Percentiles rank a stretch among this genome's conserved stretches.
Evolutionary conservation across 345 rosid genomes (phyloP).

Genomic region (Eucalyptus decipiens): DNA sequence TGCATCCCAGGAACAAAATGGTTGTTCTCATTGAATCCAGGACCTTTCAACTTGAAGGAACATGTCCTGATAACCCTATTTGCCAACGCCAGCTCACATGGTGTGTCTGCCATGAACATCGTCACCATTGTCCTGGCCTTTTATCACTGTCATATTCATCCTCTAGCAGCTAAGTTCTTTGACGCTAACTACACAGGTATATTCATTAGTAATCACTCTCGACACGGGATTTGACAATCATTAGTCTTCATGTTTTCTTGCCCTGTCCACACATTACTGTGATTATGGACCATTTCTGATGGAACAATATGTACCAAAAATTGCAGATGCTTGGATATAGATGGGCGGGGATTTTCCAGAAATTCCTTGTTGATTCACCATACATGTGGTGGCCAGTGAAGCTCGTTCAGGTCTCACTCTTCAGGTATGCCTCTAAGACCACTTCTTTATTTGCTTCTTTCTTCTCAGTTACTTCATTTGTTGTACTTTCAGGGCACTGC

Average conservation of each 20-base stretch:
- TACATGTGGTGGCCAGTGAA: constrained; percentile 35
- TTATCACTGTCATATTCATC: constrained; percentile 9
- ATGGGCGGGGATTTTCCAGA: constrained; percentile 27
- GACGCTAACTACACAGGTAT: constrained; percentile 26
- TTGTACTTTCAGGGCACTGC: constrained; percentile 21
- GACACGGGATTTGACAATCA: background rate
- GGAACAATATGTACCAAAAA: background rate
- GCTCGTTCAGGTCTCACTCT: constrained; percentile 42
- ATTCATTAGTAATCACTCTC: background rate
- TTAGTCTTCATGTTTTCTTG: background rate
- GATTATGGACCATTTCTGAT: background rate
- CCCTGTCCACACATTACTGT: background rate
- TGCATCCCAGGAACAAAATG: constrained; percentile 19
- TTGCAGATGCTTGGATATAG: constrained; percentile 14
- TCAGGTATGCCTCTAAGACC: background rate
- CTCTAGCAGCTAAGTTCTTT: constrained; percentile 14
- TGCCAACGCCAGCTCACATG: constrained; percentile 21
- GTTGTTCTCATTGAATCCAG: constrained; percentile 36
- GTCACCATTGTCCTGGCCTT: constrained; percentile 26
- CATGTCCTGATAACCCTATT: constrained; percentile 41
- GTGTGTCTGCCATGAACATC: constrained; percentile 22
- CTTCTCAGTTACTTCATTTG: background rate
- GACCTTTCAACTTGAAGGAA: constrained; percentile 50
- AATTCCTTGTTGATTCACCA: constrained; percentile 28
- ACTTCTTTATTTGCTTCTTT: background rate